Conservation (phyloP, 2,329 filamentous ascomycete species). For the Incumbomyces lentus region DNA sequence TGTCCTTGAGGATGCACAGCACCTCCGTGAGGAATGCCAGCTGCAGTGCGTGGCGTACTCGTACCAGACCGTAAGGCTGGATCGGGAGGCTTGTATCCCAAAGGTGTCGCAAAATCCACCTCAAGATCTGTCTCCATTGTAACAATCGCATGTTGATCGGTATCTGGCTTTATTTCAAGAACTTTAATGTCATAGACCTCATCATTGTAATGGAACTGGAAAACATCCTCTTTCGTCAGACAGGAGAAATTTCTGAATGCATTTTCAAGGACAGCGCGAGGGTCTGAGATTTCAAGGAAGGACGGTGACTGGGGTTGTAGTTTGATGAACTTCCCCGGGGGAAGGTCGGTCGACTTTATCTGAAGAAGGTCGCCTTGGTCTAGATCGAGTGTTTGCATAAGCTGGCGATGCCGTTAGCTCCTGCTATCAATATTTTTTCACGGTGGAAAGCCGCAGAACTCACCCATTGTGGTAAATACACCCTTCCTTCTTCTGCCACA, state of each 20-base stretch:
- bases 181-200: slow-evolving; percentile 88
- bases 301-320: slow-evolving; percentile 85
- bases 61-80: slow-evolving; percentile 70
- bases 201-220: slow-evolving; percentile 95
- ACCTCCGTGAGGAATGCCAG: slow-evolving; percentile 52
- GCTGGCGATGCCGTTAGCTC: slow-evolving; percentile 40
- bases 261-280: slow-evolving; percentile 92
- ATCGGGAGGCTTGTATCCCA: slow-evolving; percentile 87
- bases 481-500: slow-evolving; percentile 90
- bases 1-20: slow-evolving; percentile 75
- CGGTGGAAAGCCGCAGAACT: slow-evolving; percentile 21
- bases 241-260: slow-evolving; percentile 94
- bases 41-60: slow-evolving; percentile 63
- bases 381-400: slow-evolving; percentile 84
- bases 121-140: slow-evolving; percentile 94
- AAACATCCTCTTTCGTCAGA: slow-evolving; percentile 83
- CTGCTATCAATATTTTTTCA: slow-evolving; percentile 3
- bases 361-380: slow-evolving; percentile 92
- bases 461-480: slow-evolving; percentile 93
- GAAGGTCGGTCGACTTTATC: slow-evolving; percentile 86
- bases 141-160: slow-evolving; percentile 70
- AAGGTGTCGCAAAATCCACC: slow-evolving; percentile 87
- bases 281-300: slow-evolving; percentile 94
- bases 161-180: slow-evolving; percentile 80
- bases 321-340: slow-evolving; percentile 86